Percentiles rank a stretch among this genome's conserved stretches.
Evolutionary conservation across 2,329 filamentous ascomycete genomes (phyloP).

Genomic region (Sclerotinia borealis): DNA sequence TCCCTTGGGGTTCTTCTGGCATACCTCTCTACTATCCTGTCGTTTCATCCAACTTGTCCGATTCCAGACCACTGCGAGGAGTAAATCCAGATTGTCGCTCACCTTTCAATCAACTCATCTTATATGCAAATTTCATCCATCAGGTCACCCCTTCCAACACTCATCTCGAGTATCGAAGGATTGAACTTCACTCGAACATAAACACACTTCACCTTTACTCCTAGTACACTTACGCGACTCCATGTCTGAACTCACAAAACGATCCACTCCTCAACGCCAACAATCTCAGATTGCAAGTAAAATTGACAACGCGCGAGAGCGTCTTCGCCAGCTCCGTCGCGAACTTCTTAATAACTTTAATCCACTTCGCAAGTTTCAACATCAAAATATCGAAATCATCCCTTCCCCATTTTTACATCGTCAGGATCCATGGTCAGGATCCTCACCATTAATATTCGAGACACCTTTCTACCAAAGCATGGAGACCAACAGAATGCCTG

Average conservation of each 20-base stretch:
- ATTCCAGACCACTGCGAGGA: background rate
- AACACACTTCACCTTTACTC: constrained; percentile 2
- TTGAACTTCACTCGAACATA: constrained; percentile 4
- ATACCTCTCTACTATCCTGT: background rate
- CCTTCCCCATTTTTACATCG: constrained; percentile 16
- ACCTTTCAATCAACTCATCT: background rate
- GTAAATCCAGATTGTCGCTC: background rate
- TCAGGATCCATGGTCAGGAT: constrained; percentile 11
- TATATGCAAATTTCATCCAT: background rate
- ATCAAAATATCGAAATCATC: constrained; percentile 12
- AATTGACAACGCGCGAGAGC: constrained; percentile 15
- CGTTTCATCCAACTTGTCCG: background rate
- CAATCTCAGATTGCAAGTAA: constrained; percentile 14
- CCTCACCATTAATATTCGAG: background rate
- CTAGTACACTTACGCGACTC: background rate
- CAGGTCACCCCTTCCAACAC: background rate
- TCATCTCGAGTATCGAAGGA: background rate
- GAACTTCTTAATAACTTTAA: constrained; percentile 15
- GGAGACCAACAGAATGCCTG: background rate
- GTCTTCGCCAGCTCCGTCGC: constrained; percentile 20
- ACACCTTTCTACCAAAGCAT: background rate
- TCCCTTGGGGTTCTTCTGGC: background rate
- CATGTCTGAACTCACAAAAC: constrained; percentile 14
- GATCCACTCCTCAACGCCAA: constrained; percentile 13
- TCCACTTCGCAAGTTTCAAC: constrained; percentile 18